Percentiles rank a stretch among this genome's conserved stretches.
Conservation (phyloP, 345 rosid species). For the Populus pruinosa region DNA sequence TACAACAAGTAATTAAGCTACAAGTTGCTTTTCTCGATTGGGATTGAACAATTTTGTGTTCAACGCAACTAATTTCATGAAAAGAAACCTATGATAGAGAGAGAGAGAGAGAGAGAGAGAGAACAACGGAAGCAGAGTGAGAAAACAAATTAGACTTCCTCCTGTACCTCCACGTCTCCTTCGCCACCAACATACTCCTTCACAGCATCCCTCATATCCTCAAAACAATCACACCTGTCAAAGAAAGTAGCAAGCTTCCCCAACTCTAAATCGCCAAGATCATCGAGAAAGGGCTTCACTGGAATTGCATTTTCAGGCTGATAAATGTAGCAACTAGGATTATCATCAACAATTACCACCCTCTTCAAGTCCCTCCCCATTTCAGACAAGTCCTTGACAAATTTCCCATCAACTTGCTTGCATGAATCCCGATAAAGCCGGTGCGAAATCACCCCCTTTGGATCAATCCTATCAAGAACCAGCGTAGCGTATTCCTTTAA, state of each 20-base stretch:
- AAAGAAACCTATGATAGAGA: neutral
- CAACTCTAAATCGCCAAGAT: conserved; percentile 52
- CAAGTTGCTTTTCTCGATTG: neutral
- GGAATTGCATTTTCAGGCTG: conserved; percentile 88
- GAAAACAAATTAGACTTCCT: neutral
- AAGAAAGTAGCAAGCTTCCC: conserved; percentile 54
- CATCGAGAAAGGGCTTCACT: conserved; percentile 56
- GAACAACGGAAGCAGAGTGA: neutral
- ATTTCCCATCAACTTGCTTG: conserved; percentile 60
- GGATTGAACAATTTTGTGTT: conserved; percentile 19
- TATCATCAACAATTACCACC: conserved; percentile 78
- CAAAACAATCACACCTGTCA: conserved; percentile 41
- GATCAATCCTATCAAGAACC: conserved; percentile 65
- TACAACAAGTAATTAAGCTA: neutral
- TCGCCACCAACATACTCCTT: conserved; percentile 34
- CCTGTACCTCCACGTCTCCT: neutral
- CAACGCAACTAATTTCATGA: neutral
- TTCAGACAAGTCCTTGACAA: conserved; percentile 68
- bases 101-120: neutral
- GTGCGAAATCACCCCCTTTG: conserved; percentile 50
- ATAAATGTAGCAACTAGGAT: conserved; percentile 60
- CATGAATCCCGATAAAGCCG: conserved; percentile 74
- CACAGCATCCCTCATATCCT: conserved; percentile 75
- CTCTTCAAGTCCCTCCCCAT: conserved; percentile 59
- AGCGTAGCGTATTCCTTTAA: conserved; percentile 67